Evolutionary conservation across 768 basidiomycete genomes (phyloP).

Genomic region (Leccinum uliginosum): DNA sequence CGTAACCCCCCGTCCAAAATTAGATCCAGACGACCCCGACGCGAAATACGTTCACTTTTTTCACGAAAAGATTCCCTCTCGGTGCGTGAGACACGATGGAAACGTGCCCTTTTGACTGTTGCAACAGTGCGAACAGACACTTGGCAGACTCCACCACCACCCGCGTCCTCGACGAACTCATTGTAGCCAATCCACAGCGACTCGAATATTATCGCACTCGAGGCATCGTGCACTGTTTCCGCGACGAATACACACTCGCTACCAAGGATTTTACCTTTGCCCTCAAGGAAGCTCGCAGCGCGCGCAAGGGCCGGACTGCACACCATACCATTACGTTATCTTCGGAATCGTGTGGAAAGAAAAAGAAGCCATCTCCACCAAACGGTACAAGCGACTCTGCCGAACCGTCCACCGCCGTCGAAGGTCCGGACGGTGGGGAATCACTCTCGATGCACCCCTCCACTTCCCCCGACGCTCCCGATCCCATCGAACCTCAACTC

Average conservation of each 20-base stretch:
- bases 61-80: constrained; percentile 91
- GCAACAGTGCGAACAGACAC: constrained; percentile 48
- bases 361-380: constrained; percentile 61
- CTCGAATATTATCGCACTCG: constrained; percentile 85
- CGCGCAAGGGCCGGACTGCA: constrained; percentile 57
- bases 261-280: constrained; percentile 79
- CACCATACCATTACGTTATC: constrained; percentile 45
- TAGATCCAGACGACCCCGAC: constrained; percentile 74
- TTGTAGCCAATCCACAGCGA: constrained; percentile 64
- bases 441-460: constrained; percentile 63
- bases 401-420: constrained; percentile 37
- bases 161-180: constrained; percentile 73
- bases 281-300: constrained; percentile 69
- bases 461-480: constrained; percentile 71
- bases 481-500: constrained; percentile 82
- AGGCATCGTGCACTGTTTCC: constrained; percentile 87
- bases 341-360: constrained; percentile 40
- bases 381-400: constrained; percentile 54
- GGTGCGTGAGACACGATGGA: constrained; percentile 44
- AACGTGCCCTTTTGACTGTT: constrained; percentile 13
- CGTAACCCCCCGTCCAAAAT: not conserved
- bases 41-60: constrained; percentile 91
- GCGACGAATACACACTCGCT: constrained; percentile 73
- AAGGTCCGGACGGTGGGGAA: constrained; percentile 50
- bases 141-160: constrained; percentile 82